Percentiles rank a stretch among this genome's conserved stretches.
These are phyloP conservation scores for Ogataea paraovalis DNA, from an alignment of 805 yeast genomes.

Conservation along the genomic window DNA sequence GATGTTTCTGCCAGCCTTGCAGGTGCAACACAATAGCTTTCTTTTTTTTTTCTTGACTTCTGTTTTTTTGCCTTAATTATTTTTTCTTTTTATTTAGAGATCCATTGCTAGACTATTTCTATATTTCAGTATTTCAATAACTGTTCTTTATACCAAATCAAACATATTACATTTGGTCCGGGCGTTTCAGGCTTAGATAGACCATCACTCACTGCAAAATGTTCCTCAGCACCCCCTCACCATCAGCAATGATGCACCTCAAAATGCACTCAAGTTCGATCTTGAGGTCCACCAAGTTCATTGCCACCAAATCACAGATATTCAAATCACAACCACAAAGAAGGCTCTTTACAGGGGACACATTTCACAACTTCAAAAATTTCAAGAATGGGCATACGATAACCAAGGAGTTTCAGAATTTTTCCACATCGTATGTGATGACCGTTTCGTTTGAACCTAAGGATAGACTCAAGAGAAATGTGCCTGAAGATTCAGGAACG, in stretches of 20 bases:
- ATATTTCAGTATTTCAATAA: too few relatives aligned
- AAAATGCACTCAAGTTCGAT: not conserved
- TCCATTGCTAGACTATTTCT: too few relatives aligned
- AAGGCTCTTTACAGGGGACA: slow-evolving; percentile 20
- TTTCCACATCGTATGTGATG: slow-evolving; percentile 42
- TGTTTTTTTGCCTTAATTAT: too few relatives aligned
- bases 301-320: not conserved
- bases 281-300: not conserved
- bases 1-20: too few relatives aligned
- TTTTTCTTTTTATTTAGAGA: too few relatives aligned
- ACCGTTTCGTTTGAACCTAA: slow-evolving; percentile 76
- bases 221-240: not conserved
- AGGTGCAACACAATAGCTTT: too few relatives aligned
- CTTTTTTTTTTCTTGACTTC: too few relatives aligned
- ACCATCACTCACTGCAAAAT: too few relatives aligned
- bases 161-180: too few relatives aligned
- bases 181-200: too few relatives aligned
- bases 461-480: slow-evolving; percentile 49
- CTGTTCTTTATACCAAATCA: too few relatives aligned
- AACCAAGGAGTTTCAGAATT: slow-evolving; percentile 21
- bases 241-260: not conserved
- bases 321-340: not conserved
- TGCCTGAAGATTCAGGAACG: slow-evolving; percentile 18
- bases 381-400: slow-evolving; percentile 28
- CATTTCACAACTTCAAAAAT: slow-evolving; percentile 22